A percentile compares a stretch with the other conserved stretches of the same genome.
These are phyloP conservation scores for Entonaema liquescens DNA, from an alignment of 495 filamentous ascomycete genomes.

Conservation along the genomic window DNA sequence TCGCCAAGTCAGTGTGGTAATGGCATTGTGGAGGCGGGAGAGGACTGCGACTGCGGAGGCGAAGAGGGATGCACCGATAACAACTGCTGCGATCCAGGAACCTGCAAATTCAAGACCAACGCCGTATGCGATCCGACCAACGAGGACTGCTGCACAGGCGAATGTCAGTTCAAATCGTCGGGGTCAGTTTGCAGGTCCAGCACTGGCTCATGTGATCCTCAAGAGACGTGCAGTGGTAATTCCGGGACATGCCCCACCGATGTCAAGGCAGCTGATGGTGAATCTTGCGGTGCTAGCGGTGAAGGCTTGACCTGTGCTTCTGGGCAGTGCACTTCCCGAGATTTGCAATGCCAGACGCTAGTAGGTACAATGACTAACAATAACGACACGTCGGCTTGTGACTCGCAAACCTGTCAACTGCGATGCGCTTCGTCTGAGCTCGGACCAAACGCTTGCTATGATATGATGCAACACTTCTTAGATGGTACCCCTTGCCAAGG, in stretches of 20 bases:
- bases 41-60: slow-evolving; percentile 97
- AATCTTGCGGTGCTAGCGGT: slow-evolving; percentile 65
- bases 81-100: slow-evolving; percentile 82
- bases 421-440: slow-evolving; percentile 79
- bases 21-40: slow-evolving; percentile 92
- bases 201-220: slow-evolving; percentile 81
- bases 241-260: slow-evolving; percentile 79
- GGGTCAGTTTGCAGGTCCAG: slow-evolving; percentile 80
- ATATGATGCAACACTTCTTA: slow-evolving; percentile 89
- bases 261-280: slow-evolving; percentile 72
- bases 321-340: slow-evolving; percentile 93
- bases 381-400: slow-evolving; percentile 86
- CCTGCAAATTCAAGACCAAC: slow-evolving; percentile 82
- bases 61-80: slow-evolving; percentile 73
- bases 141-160: slow-evolving; percentile 82
- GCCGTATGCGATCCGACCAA: slow-evolving; percentile 90
- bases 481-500: slow-evolving; percentile 90
- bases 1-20: slow-evolving; percentile 91
- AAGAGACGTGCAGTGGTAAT: slow-evolving; percentile 81
- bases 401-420: slow-evolving; percentile 73
- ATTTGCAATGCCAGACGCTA: slow-evolving; percentile 86
- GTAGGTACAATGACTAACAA: slow-evolving; percentile 79
- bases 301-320: slow-evolving; percentile 80
- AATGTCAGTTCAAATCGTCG: slow-evolving; percentile 75
- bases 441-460: slow-evolving; percentile 69